phyloP scores from a whole-genome alignment of 345 rosid species.

The Aurinia saxatilis region DNA sequence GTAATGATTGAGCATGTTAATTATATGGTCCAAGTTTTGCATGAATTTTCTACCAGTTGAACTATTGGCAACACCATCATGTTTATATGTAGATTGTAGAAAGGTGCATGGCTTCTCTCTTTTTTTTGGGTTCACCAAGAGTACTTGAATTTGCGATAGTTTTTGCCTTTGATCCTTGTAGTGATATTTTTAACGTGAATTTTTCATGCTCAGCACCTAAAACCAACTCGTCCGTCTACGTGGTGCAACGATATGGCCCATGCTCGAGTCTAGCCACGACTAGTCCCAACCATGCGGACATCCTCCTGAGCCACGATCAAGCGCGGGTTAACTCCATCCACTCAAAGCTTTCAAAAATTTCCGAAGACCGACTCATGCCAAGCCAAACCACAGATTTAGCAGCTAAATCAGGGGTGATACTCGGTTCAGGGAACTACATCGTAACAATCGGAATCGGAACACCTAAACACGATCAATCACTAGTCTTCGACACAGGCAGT shows the following conservation, averaged over 20 bases:
- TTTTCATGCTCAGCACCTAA: conserved; percentile 17
- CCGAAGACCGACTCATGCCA: background rate
- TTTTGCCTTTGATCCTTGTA: no score
- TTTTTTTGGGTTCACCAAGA: no score
- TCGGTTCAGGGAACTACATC: conserved; percentile 41
- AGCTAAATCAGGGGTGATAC: conserved; percentile 34
- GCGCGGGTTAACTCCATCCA: conserved; percentile 50
- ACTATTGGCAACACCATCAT: no score
- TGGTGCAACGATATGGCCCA: conserved; percentile 56
- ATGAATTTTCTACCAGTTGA: no score
- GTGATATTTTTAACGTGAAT: background rate
- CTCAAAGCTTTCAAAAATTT: conserved; percentile 16
- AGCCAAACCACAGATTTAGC: conserved; percentile 29
- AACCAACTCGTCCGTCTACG: conserved; percentile 35
- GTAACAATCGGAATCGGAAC: conserved; percentile 49
- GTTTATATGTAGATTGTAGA: no score
- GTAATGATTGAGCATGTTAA: no score
- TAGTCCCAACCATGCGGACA: conserved; percentile 16
- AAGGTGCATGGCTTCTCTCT: no score
- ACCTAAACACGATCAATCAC: conserved; percentile 38
- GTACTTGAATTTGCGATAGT: no score
- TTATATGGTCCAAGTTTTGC: no score
- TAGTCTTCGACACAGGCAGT: conserved; percentile 59
- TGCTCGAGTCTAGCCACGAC: conserved; percentile 33
- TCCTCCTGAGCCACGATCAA: conserved; percentile 47